Evolutionary conservation across 2,329 filamentous ascomycete genomes (phyloP), one percentile per base, ranked within the genome.

Genomic region (Sporothrix pallida): DNA sequence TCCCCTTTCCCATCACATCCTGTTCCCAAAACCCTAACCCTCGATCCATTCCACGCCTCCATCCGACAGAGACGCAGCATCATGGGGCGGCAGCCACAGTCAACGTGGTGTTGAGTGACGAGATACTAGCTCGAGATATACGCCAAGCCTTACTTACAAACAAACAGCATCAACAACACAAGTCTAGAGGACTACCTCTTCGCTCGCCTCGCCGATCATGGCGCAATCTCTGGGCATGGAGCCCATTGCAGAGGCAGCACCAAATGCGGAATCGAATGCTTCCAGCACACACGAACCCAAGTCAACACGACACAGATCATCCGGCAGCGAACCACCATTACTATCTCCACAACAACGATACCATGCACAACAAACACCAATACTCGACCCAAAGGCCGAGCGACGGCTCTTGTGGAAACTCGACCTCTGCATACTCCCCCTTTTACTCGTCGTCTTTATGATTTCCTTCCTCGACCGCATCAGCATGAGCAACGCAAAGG

Each of bases 401-500:
- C 52, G 67, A 44, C 44, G 44, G 5, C 71, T 76, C 3, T 70
- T 75, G 8, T 72, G 75, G 48, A 75, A 76, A 20, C 70, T 76
- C 8, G 75, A 76, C 31, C 46, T 74, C 12, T 10, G 48, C 20
- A 65, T 74, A 13, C 31, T 74, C 20, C 72, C 72, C 10, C 31
- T 58, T 4, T 20, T 74, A 8, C 65, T 74, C n/a, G 3, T 74
- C 20, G 37, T 74, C 10, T 31, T 48, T 4, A 56, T 75, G 58
- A n/a, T 74, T 12, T 74, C 70, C 12, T 71, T 71, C 23, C 54
- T 74, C 37, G 74, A 74, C 73, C 70, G 74, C 44, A 71, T 72
- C 60, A 75, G 72, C 71, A 75, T 75, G 48, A 52, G 72, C 74
- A 75, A 72, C 46, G 67, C 67, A 42, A 72, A 68, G 58, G 42